Conservation (phyloP, 2,329 filamentous ascomycete genomes). For the Cyphellophora europaea region DNA sequence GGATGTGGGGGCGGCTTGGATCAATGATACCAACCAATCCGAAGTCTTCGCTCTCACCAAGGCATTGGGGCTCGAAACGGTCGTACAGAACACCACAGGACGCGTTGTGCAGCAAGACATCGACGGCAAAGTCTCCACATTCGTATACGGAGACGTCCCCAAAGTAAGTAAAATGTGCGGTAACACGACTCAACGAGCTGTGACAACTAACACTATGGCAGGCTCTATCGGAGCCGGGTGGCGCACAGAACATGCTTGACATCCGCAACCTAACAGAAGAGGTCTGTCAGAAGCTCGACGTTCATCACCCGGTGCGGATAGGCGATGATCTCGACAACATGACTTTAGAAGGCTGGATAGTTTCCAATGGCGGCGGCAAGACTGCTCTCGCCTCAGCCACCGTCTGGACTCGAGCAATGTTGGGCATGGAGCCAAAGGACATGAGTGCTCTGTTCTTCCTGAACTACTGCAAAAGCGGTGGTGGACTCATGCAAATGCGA, state of each 20-base stretch:
- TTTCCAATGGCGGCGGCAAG: slow-evolving; percentile 21
- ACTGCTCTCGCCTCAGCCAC: slow-evolving; percentile 28
- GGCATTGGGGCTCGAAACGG: slow-evolving; percentile 30
- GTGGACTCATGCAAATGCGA: slow-evolving; percentile 43
- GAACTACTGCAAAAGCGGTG: slow-evolving; percentile 44
- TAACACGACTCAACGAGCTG: too few relatives aligned
- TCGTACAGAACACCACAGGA: slow-evolving; percentile 41
- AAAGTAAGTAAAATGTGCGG: too few relatives aligned
- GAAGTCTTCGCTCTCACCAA: slow-evolving; percentile 29
- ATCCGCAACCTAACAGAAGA: too few relatives aligned
- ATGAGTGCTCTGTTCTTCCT: slow-evolving; percentile 47
- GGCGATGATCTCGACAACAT: slow-evolving; percentile 28
- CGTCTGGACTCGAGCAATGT: slow-evolving; percentile 41
- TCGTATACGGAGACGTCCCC: slow-evolving; percentile 13
- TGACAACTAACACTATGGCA: too few relatives aligned
- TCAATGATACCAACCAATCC: slow-evolving; percentile 47
- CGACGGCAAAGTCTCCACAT: slow-evolving; percentile 11
- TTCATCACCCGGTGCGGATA: too few relatives aligned
- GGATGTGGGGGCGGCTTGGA: slow-evolving; percentile 51
- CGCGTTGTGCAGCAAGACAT: slow-evolving; percentile 32
- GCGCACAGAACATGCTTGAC: too few relatives aligned
- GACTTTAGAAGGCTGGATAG: slow-evolving; percentile 31
- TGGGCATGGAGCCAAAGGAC: slow-evolving; percentile 41
- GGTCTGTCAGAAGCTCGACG: too few relatives aligned
- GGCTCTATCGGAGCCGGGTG: too few relatives aligned